Evolutionary conservation across 1,284 basidiomycete genomes (phyloP), one percentile per base, ranked within the genome.

Genomic region (Cystobasidiaceae sp.): DNA sequence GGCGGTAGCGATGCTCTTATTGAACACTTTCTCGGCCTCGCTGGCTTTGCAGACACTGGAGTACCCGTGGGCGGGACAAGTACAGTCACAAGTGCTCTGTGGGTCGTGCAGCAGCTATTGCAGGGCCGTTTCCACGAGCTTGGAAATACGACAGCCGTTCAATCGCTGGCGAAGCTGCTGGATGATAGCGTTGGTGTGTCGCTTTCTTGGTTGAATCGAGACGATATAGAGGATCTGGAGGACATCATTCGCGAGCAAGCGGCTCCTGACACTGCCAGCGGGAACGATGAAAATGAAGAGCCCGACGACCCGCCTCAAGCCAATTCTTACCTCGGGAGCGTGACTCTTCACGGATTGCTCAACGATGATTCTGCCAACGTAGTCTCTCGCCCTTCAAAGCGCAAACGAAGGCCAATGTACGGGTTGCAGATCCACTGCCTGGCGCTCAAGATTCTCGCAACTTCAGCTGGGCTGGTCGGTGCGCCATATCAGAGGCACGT

Each of bases 1-100:
- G 11, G 87, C 89, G 63, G 78, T 80, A 5, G 84, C 84, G 51
- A 78, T 92, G 27, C 87, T 83, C 25, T 72, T 79, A 89, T 90
- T 4, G 91, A 94, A 70, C 90, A 90, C 84, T 90, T 96, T 71
- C 72, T 84, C 11, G 79, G 79, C 45, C 81, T 87, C 15, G 89
- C 85, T 9, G 49, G 72, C 8, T 70, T 72, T 57, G 65, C 73
- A 3, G 52, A 69, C 17, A 68, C 73, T 0, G 65, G 70, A 1
- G 50, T 63, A 30, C 49, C 61, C 9, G 71, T 75, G 45, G 77
- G 73, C 4, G 68, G 72, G 4, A 44, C 50, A 6, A 52, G 4
- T 63, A 66, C 49, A 52, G 75, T 15, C 69, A 73, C 59, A 28
- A 55, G 51, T 13, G 55, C 66, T 2, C 21, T 49, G 1, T 50